Base-by-base conservation (phyloP, 805 yeast species). In the Torulaspora maleeae region DNA sequence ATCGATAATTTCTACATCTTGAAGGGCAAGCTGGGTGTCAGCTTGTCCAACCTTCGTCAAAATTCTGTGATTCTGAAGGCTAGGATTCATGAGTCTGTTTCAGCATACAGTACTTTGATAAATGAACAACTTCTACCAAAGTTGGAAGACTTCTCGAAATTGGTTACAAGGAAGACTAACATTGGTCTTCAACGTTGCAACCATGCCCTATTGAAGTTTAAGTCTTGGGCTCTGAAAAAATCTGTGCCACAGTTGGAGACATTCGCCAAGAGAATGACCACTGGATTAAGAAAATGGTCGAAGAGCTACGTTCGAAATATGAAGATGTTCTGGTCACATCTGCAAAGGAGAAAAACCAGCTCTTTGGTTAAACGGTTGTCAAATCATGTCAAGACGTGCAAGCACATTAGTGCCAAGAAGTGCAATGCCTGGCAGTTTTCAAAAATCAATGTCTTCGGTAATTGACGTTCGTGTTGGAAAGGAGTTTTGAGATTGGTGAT, bases 401-500 rank as follows among this genome's bases (percentile, higher is more conserved):
- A 32, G 24, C 43, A 39, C 16, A 27, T 32, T 22, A 11, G n/a
- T 27, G 15, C n/a, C 22, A 39, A 25, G 29, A 32, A 17, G 30
- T 24, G 33, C 32, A 32, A 24, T 5, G 20, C 25, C 25, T 32
- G 29, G 43, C 36, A 39, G 27, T 24, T 15, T 27, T 32, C 43
- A 17, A 32, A 33, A 12, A 12, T 25, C 1, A 39, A 24, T 16
- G 16, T 39, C 15, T 39, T 33, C 8, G 32, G 25, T 20, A 33
- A 34, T 22, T 39, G 19, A 25, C 15, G 12, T 11, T 29, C 27
- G 41, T 29, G 19, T 7, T 32, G 30, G 25, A 30, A 30, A 15
- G 30, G 24, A 34, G 36, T 30, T 16, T 38, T 13, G 34, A 15
- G 32, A 16, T 38, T 22, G 32, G 30, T 39, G 43, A 32, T 39